Conservation (phyloP, 2,329 filamentous ascomycete species). For the Xylariaceae sp. region DNA sequence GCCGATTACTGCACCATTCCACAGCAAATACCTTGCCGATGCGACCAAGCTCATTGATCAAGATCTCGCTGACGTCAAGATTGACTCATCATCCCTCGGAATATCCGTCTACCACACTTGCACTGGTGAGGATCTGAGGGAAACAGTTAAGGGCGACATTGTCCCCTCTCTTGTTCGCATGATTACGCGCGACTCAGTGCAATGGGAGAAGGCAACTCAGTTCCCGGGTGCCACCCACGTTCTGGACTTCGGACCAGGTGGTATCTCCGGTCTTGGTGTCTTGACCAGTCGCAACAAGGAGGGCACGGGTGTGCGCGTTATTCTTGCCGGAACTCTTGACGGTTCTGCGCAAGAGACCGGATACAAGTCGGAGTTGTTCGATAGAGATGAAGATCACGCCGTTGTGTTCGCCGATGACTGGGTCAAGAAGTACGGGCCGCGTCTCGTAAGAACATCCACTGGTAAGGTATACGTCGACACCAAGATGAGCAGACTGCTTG, state of each 20-base stretch:
- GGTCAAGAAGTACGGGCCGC: constrained; percentile 96
- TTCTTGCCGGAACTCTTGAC: constrained; percentile 88
- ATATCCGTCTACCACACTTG: constrained; percentile 89
- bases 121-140: constrained; percentile 77
- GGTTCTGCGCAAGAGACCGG: constrained; percentile 87
- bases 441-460: constrained; percentile 79
- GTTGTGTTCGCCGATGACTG: constrained; percentile 94
- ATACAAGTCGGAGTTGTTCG: constrained; percentile 97
- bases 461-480: constrained; percentile 93
- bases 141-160: constrained; percentile 66
- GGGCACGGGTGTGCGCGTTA: constrained; percentile 92
- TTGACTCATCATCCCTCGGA: constrained; percentile 66
- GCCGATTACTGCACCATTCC: constrained; percentile 95
- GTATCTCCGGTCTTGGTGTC: constrained; percentile 91
- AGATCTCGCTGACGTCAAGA: constrained; percentile 77
- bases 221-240: constrained; percentile 92
- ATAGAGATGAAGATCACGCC: constrained; percentile 89
- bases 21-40: constrained; percentile 85
- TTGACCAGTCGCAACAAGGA: constrained; percentile 99
- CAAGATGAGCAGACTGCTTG: constrained; percentile 85
- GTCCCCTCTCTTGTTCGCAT: constrained; percentile 83
- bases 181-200: constrained; percentile 89
- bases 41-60: constrained; percentile 79
- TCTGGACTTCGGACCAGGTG: constrained; percentile 92
- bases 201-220: constrained; percentile 92